A percentile compares a stretch with the other conserved stretches of the same genome.
Conservation (phyloP, 2,329 filamentous ascomycete species). For the Proliferodiscus dingleyae region DNA sequence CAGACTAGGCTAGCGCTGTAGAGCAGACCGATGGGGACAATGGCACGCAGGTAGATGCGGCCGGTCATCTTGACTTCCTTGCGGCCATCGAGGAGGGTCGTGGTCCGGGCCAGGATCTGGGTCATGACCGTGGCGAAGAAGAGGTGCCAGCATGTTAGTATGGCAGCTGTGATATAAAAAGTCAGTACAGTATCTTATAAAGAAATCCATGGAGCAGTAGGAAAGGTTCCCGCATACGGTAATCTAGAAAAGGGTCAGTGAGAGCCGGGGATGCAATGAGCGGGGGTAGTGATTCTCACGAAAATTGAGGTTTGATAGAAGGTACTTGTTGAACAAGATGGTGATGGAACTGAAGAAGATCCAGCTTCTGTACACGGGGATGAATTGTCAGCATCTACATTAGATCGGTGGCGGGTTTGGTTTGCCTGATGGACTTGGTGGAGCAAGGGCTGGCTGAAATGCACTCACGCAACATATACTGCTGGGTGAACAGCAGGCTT, state of each 20-base stretch:
- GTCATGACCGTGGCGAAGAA: conserved; percentile 91
- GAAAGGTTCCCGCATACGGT: no score
- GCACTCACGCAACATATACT: no score
- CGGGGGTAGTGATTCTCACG: conserved; percentile 46
- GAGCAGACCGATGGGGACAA: conserved; percentile 91
- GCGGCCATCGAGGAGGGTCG: conserved; percentile 82
- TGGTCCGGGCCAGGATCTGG: conserved; percentile 86
- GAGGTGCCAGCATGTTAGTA: conserved; percentile 95
- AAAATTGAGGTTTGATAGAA: conserved; percentile 81
- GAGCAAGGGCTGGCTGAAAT: no score
- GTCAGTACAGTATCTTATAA: no score
- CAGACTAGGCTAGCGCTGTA: conserved; percentile 96
- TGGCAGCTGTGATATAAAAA: no score
- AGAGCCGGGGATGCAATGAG: conserved; percentile 28
- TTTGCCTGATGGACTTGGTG: no score
- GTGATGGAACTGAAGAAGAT: conserved; percentile 88
- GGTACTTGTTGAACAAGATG: conserved; percentile 99
- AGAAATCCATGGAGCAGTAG: no score
- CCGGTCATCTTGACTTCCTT: conserved; percentile 98
- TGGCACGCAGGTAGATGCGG: conserved; percentile 84
- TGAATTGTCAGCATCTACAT: no score
- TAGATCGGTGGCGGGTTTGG: no score
- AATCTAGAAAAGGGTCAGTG: conserved; percentile 45
- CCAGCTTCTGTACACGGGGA: conserved; percentile 79
- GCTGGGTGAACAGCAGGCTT: no score